Base-by-base conservation (phyloP, 2,329 filamentous ascomycete genomes). In the Colletotrichum lupini region DNA sequence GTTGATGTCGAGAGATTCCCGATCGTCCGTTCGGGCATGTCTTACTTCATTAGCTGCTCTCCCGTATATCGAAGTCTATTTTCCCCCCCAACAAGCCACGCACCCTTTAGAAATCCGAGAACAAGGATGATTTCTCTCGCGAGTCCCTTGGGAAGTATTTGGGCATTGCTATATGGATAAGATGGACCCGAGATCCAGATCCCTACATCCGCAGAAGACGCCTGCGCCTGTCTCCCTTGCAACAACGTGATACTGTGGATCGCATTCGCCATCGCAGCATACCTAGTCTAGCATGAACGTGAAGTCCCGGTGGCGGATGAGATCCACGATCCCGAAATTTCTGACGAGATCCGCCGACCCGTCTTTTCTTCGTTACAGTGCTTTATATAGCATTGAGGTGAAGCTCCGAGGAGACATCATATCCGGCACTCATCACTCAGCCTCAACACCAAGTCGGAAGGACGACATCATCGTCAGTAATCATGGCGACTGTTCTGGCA, bases 401-500 rank as follows among this genome's bases (percentile, higher is more conserved):
- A 55, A 46, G 16, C n/a, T 69, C 42, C 66, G 53, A 69, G 55
- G 55, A 73, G 26, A 69, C 26, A 28, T 22, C 42, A 19, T 19
- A 1, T 3, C 16, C 24, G 1, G 4, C n/a, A 30, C 16, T 11
- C 19, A 58, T 26, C 24, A 12, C 46, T 24, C 32, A 24, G 53
- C 53, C 59, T 55, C 53, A 56, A 28, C 2, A 4, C 5, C n/a
- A 64, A 58, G 8, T 14, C 42, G 3, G 28, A 32, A n/a, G 9
- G 3, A 9, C 30, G 19, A 28, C 24, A 57, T 56, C 16, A 49
- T 5, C 14, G 16, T 5, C 24, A 22, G 53, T 14, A 28, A 62
- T 12, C 30, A 75, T 75, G 74, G 64, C 74, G 19, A 75, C 74
- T 16, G 72, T 74, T 12, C 55, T 75, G 32, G 76, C 77, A 12